Conservation (phyloP, 257 asterid species). For the Linaria vulgaris region DNA sequence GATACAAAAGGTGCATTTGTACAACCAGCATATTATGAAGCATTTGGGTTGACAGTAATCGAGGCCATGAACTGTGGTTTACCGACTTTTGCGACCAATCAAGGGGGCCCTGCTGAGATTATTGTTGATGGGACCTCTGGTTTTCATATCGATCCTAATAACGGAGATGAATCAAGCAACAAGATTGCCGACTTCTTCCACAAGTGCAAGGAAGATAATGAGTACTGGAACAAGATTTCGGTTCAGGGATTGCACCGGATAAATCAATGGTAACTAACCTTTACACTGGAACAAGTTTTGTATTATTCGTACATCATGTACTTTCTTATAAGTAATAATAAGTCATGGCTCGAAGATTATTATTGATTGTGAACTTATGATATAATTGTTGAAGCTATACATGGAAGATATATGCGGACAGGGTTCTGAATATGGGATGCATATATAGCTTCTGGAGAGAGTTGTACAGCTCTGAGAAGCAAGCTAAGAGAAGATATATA, state of each 20-base stretch:
- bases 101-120: conserved; percentile 99
- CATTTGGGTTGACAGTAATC: conserved; percentile 81
- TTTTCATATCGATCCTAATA: conserved; percentile 70
- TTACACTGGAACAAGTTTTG: too few species aligned
- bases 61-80: conserved; percentile 96
- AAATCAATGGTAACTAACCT: conserved; percentile 74
- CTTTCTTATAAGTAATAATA: too few species aligned
- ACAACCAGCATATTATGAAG: conserved; percentile 91
- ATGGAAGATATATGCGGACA: conserved; percentile 89
- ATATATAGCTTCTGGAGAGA: conserved; percentile 78
- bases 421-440: conserved; percentile 82
- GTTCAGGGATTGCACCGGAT: conserved; percentile 72
- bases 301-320: too few species aligned
- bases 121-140: conserved; percentile 81
- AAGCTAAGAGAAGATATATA: conserved; percentile 69
- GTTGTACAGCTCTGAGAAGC: conserved; percentile 55
- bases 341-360: too few species aligned
- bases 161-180: conserved; percentile 79
- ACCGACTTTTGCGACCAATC: conserved; percentile 88
- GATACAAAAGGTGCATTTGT: conserved; percentile 88
- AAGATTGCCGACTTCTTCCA: conserved; percentile 83
- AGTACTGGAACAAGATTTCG: conserved; percentile 66
- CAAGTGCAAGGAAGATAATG: conserved; percentile 63
- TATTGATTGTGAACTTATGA: background rate
- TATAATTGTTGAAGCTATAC: conserved; percentile 61